phyloP scores from a whole-genome alignment of 1,139 yeast species.

The Spathaspora jeffriesii region DNA sequence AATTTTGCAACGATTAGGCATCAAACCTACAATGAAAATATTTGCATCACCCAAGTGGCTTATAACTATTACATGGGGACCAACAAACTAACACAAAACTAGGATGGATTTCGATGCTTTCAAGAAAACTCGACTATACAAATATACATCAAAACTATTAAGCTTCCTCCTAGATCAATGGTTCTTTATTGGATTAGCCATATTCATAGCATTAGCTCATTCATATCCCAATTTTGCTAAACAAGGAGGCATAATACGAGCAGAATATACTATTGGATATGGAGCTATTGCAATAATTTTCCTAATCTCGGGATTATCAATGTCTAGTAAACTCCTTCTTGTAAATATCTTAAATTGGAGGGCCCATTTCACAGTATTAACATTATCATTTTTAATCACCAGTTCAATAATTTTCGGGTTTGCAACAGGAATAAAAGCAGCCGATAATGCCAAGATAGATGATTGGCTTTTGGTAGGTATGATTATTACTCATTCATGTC shows the following conservation, averaged over 20 bases:
- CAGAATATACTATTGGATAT: conserved; percentile 75
- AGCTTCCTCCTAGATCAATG: conserved; percentile 49
- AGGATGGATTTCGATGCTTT: not conserved
- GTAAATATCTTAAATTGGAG: conserved; percentile 73
- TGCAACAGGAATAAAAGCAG: conserved; percentile 62
- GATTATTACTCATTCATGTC: conserved; percentile 81
- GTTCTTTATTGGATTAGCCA: conserved; percentile 75
- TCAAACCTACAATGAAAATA: not conserved
- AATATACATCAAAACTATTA: conserved; percentile 15
- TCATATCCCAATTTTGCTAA: conserved; percentile 82
- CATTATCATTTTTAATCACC: conserved; percentile 72
- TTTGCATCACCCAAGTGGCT: not conserved
- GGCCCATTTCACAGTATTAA: conserved; percentile 72
- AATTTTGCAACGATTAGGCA: not conserved
- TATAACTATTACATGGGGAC: not conserved
- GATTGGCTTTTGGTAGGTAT: conserved; percentile 79
- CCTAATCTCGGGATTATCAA: conserved; percentile 75
- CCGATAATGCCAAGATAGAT: conserved; percentile 60
- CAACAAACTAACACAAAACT: no score
- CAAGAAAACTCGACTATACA: conserved; percentile 11
- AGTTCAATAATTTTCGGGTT: conserved; percentile 79
- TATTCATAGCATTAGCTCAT: conserved; percentile 72
- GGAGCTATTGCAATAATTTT: conserved; percentile 88
- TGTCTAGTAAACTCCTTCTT: conserved; percentile 61
- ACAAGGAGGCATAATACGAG: conserved; percentile 75